phyloP scores from a whole-genome alignment of 129 eudicot genomes.

The Kitagawia praeruptora region DNA sequence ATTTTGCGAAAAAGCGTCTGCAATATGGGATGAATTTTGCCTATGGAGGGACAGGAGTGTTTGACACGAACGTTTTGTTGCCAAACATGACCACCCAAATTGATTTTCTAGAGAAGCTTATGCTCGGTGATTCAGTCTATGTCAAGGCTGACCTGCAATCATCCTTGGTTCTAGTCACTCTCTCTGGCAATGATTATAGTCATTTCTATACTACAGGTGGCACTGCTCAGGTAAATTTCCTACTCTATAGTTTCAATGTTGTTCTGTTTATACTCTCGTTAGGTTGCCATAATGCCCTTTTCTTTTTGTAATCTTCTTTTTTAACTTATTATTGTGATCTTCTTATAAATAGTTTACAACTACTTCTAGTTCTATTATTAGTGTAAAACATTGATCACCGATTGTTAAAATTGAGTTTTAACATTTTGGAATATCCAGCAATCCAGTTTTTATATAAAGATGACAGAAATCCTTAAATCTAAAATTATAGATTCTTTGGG shows the following conservation, averaged over 20 bases:
- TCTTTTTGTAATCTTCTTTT: not conserved
- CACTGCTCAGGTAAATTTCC: slow-evolving; percentile 29
- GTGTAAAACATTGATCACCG: not conserved
- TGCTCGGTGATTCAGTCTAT: slow-evolving; percentile 29
- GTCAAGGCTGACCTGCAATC: slow-evolving; percentile 36
- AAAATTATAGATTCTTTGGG: not conserved
- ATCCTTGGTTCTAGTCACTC: slow-evolving; percentile 51
- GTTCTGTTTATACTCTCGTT: not conserved
- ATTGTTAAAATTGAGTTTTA: not conserved
- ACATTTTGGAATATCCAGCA: not conserved
- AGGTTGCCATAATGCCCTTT: not conserved
- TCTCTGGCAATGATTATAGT: slow-evolving; percentile 71
- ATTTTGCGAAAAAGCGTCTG: not conserved
- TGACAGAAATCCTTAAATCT: not conserved
- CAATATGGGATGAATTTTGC: slow-evolving; percentile 33
- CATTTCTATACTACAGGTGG: slow-evolving; percentile 36
- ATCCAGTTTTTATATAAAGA: not conserved
- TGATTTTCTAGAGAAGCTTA: slow-evolving; percentile 6
- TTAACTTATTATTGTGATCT: not conserved
- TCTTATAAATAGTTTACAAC: not conserved
- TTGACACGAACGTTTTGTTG: slow-evolving; percentile 7
- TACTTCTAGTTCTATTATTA: not conserved
- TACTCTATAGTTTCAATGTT: not conserved
- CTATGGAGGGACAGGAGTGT: slow-evolving; percentile 40
- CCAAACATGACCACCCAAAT: slow-evolving; percentile 36